Base-by-base conservation (phyloP, 192 early-diverging fungal species). In the Backusella psychrophila region DNA sequence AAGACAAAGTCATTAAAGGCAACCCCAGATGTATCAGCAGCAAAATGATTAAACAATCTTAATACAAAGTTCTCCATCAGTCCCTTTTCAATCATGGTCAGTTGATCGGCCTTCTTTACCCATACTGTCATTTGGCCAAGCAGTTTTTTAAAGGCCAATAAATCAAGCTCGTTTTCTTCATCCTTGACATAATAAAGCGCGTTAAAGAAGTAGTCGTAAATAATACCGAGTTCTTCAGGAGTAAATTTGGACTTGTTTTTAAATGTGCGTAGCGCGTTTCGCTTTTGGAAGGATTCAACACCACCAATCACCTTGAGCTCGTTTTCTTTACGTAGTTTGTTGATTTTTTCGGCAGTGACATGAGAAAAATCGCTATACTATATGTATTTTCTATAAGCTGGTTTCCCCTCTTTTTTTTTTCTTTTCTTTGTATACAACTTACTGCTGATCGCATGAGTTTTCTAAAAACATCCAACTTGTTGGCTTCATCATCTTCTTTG, bases 231-330 rank as follows among this genome's bases (percentile, higher is more conserved):
- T 80, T 96, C 89, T 65, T 91, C 90, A 67, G 91, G 88, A 69
- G 84, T 89, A 72, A 96, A 96, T 7, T 88, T 86, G 41, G 87
- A 81, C n/a, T 85, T 85, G 46, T 89, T 82, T 33, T 89, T 83
- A 41, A 96, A 78, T 67, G 87, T 89, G 65, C 93, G 87, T 75
- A 96, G 77, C 5, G 89, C 85, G 15, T 88, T 89, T 75, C 92
- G 89, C 75, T 96, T 96, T 0, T 92, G 87, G 72, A 93, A 96
- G 59, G 89, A 86, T 80, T 94, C 92, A 63, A 96, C 84, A 1
- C 92, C 90, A 49, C 94, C 94, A 59, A 94, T 88, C 17, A 95
- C 92, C 73, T 89, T 90, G 71, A 95, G 85, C 81, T 94, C 90
- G 76, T 91, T 90, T 52, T 87, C 85, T 53, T 91, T 89, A 39